Evolutionary conservation across 2,329 filamentous ascomycete species (phyloP).

Genomic region (Trichoderma endophyticum): DNA sequence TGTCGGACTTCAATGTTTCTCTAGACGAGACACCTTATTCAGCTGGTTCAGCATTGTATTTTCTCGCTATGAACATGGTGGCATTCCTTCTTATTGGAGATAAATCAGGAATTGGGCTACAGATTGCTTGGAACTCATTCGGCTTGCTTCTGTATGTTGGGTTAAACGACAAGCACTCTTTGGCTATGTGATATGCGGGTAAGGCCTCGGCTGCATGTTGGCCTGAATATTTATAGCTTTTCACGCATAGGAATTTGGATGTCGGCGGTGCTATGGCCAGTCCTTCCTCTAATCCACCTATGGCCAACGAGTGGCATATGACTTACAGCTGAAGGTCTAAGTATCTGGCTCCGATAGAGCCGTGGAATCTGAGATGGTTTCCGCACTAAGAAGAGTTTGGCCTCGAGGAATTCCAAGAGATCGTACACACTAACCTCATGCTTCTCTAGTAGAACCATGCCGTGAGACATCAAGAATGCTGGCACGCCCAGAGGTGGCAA

Average conservation of each 20-base stretch:
- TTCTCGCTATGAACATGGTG: background rate
- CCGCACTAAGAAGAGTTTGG: background rate
- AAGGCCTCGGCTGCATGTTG: background rate
- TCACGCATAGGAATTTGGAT: background rate
- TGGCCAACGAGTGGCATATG: background rate
- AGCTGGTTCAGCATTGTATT: background rate
- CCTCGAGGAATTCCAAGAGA: background rate
- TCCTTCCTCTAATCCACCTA: background rate
- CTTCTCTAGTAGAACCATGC: background rate
- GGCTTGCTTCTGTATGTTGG: background rate
- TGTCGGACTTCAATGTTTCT: background rate
- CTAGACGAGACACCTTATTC: background rate
- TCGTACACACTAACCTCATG: background rate
- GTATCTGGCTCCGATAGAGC: background rate
- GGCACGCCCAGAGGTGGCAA: slow-evolving; percentile 5
- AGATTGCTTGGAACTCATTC: background rate
- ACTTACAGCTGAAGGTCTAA: background rate
- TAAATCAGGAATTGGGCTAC: background rate
- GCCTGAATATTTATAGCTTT: background rate
- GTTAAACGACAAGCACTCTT: background rate
- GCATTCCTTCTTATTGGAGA: background rate
- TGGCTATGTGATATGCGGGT: background rate
- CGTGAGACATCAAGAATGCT: slow-evolving; percentile 26
- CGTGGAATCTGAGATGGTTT: background rate
- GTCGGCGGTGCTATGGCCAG: background rate